A percentile compares a stretch with the other conserved stretches of the same genome.
Evolutionary conservation across 2,329 filamentous ascomycete genomes (phyloP).

Genomic region (Cordyceps cateniannulata): DNA sequence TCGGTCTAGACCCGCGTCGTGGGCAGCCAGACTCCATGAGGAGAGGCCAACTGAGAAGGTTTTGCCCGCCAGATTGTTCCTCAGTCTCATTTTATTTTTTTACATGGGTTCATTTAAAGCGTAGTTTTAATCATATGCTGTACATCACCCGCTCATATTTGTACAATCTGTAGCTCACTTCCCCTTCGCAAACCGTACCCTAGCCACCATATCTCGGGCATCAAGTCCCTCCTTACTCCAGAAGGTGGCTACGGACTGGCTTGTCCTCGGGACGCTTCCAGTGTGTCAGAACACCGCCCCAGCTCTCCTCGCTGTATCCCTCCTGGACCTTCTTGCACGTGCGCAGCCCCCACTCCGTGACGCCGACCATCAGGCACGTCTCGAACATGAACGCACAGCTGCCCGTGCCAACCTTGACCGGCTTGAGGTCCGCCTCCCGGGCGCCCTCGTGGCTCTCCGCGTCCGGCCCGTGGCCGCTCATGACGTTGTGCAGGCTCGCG

Average conservation of each 20-base stretch:
- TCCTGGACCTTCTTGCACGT: conserved; percentile 55
- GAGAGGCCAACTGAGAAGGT: no score
- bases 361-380: conserved; percentile 62
- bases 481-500: conserved; percentile 62
- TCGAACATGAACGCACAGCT: conserved; percentile 66
- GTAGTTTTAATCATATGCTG: conserved; percentile 2
- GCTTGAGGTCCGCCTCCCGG: conserved; percentile 45
- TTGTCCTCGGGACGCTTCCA: conserved; percentile 42
- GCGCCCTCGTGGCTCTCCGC: conserved; percentile 50
- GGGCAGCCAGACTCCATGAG: no score
- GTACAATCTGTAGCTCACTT: not conserved
- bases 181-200: not conserved
- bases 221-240: conserved; percentile 5
- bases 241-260: conserved; percentile 21
- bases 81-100: not conserved
- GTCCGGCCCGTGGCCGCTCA: conserved; percentile 62
- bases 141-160: conserved; percentile 1
- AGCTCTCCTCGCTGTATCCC: conserved; percentile 75
- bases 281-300: conserved; percentile 61
- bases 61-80: no score
- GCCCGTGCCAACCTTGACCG: conserved; percentile 51
- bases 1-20: no score
- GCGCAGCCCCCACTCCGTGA: conserved; percentile 61
- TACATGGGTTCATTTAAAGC: not conserved
- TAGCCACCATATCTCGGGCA: not conserved